Percentiles rank a stretch among this genome's conserved stretches.
phyloP scores from a whole-genome alignment of 2,329 filamentous ascomycete species.

The Colletotrichum musicola region DNA sequence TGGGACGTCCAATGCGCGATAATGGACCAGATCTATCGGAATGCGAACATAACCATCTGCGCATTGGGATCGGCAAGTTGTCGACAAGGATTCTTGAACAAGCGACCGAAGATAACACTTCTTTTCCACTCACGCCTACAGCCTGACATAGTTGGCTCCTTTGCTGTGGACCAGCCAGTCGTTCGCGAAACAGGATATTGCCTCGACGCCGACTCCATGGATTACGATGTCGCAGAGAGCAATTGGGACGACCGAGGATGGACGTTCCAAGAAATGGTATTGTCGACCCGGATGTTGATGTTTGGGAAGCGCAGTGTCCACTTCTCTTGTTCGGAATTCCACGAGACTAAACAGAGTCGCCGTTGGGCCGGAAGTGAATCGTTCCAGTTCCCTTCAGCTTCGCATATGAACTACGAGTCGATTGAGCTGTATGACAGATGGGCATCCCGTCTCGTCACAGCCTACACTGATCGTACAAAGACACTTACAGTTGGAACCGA shows the following conservation, averaged over 20 bases:
- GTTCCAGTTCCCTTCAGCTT: constrained; percentile 4
- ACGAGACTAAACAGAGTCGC: neutral
- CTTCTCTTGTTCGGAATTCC: neutral
- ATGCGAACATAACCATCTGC: neutral
- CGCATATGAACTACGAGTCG: neutral
- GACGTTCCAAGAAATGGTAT: neutral
- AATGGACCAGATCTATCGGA: neutral
- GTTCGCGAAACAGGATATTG: neutral
- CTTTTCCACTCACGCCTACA: neutral
- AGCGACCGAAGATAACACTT: neutral
- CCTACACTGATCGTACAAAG: neutral
- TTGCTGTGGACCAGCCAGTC: neutral
- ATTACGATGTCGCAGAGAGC: neutral
- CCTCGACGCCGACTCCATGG: neutral
- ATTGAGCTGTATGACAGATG: constrained; percentile 2
- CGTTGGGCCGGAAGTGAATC: constrained; percentile 3
- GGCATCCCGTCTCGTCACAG: neutral
- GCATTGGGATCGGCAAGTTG: neutral
- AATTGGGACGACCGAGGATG: neutral
- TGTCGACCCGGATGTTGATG: neutral
- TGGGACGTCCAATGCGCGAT: neutral
- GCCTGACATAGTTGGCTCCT: neutral
- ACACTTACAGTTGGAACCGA: neutral
- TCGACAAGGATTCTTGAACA: neutral
- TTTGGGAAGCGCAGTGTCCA: neutral